These are phyloP conservation scores for Eimeria praecox DNA, from an alignment of 169 alveolate genomes.

Conservation along the genomic window DNA sequence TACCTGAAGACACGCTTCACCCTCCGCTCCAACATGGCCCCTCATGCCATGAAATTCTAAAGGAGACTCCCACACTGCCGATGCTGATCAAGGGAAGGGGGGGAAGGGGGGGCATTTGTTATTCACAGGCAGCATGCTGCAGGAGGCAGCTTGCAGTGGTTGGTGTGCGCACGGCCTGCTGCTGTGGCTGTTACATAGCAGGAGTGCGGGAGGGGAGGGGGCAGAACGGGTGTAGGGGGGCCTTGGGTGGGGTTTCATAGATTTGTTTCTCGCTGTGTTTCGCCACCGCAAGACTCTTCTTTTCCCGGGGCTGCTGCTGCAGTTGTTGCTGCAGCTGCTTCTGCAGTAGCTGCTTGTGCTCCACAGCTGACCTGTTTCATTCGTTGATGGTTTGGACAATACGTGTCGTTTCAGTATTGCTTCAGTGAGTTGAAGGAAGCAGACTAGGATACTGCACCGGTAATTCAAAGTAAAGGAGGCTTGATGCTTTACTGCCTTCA, in stretches of 20 bases:
- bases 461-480: background rate
- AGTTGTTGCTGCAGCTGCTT: background rate
- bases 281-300: background rate
- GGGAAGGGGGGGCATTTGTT: background rate
- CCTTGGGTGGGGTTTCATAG: background rate
- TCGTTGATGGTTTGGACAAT: slow-evolving; percentile 18
- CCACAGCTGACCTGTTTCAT: slow-evolving; percentile 11
- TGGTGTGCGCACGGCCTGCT: background rate
- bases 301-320: background rate
- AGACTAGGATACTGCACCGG: background rate
- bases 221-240: background rate
- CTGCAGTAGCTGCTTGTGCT: background rate
- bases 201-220: background rate
- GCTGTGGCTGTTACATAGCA: background rate
- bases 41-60: slow-evolving; percentile 86
- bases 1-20: slow-evolving; percentile 85
- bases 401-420: background rate
- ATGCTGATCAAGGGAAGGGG: background rate
- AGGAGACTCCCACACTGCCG: background rate
- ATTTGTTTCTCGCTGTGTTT: background rate
- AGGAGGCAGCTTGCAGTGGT: background rate
- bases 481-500: background rate
- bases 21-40: slow-evolving; percentile 81
- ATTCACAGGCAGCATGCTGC: background rate
- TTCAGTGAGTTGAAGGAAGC: background rate